Percentiles rank a stretch among this genome's conserved stretches.
These are phyloP conservation scores for Cicer judaicum DNA, from an alignment of 306 rosid species.

Conservation along the genomic window DNA sequence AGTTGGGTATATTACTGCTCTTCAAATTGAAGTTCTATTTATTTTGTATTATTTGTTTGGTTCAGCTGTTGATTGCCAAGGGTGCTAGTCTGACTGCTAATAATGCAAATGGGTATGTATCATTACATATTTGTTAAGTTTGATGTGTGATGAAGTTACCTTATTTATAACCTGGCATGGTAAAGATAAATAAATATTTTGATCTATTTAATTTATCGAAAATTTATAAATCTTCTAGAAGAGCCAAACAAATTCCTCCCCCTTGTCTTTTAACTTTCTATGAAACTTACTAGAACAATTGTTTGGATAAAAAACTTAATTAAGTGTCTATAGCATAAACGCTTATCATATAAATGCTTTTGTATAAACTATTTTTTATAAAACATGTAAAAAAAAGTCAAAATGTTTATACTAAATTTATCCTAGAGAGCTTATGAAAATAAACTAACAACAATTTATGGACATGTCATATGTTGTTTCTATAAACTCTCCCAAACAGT, in stretches of 20 bases:
- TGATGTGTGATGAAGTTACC: slow-evolving; percentile 27
- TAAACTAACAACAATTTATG: no score
- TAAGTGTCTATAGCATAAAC: no score
- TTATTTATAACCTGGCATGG: slow-evolving; percentile 2
- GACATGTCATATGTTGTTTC: no score
- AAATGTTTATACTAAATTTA: no score
- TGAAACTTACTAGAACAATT: neutral
- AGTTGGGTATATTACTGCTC: slow-evolving; percentile 9
- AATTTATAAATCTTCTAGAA: slow-evolving; percentile 18
- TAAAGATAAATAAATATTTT: slow-evolving; percentile 28
- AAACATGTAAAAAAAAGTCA: no score
- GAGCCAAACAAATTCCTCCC: slow-evolving; percentile 18
- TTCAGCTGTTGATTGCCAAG: slow-evolving; percentile 81
- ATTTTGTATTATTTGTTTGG: slow-evolving; percentile 39
- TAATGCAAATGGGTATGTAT: slow-evolving; percentile 84
- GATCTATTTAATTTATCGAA: slow-evolving; percentile 16
- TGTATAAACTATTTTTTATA: no score
- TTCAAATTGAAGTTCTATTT: slow-evolving; percentile 42
- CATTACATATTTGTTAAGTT: slow-evolving; percentile 33
- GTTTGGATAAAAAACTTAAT: no score
- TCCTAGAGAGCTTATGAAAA: no score
- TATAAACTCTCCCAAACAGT: no score
- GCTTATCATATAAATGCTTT: no score
- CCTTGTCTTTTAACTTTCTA: neutral
- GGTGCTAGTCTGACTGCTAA: slow-evolving; percentile 79